These are phyloP conservation scores for Penicillium digitatum DNA, from an alignment of 2,329 filamentous ascomycete genomes.

Conservation along the genomic window DNA sequence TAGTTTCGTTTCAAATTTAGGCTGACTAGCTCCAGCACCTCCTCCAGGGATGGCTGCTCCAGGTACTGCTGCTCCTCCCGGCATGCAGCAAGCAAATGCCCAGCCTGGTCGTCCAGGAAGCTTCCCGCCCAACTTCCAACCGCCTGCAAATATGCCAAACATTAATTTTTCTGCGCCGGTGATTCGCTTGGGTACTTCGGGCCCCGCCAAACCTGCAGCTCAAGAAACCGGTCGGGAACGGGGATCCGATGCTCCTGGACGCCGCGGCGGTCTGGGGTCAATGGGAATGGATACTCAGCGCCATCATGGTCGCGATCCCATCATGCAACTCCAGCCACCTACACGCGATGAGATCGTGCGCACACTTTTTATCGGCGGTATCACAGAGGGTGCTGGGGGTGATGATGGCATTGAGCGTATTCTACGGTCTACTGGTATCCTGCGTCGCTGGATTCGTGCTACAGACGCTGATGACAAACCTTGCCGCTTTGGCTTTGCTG, in stretches of 20 bases:
- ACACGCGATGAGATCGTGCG: constrained; percentile 86
- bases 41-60: constrained; percentile 77
- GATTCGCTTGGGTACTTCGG: constrained; percentile 81
- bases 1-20: constrained; percentile 7
- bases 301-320: constrained; percentile 62
- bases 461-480: constrained; percentile 75
- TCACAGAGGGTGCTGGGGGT: constrained; percentile 71
- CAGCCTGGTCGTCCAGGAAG: constrained; percentile 75
- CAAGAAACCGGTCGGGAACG: constrained; percentile 45
- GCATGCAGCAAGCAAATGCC: constrained; percentile 69
- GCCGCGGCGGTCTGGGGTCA: constrained; percentile 58
- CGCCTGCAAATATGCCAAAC: constrained; percentile 86
- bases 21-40: constrained; percentile 52
- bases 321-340: constrained; percentile 72
- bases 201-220: constrained; percentile 56
- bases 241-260: constrained; percentile 43
- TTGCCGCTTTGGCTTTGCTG: constrained; percentile 88
- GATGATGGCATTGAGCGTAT: constrained; percentile 78
- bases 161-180: constrained; percentile 98
- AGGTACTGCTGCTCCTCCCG: constrained; percentile 73
- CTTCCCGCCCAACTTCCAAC: constrained; percentile 79
- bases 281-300: constrained; percentile 63
- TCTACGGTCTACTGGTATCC: constrained; percentile 68
- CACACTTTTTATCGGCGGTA: constrained; percentile 83
- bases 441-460: constrained; percentile 81